These are phyloP conservation scores for Astragalus glycyphyllos DNA, from an alignment of 306 rosid species.

Conservation along the genomic window DNA sequence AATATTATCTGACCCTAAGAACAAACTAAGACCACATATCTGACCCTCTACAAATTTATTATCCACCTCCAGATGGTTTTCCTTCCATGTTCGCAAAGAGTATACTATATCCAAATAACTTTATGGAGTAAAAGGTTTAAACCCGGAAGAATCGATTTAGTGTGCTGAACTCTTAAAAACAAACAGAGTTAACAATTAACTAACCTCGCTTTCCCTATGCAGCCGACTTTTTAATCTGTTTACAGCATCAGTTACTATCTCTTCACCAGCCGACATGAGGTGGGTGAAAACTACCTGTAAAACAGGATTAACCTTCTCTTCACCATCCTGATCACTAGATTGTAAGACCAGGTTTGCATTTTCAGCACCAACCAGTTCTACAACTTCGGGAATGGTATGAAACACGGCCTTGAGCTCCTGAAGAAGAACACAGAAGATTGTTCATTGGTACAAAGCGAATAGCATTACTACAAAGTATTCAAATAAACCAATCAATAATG, in stretches of 20 bases:
- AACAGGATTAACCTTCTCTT: slow-evolving; percentile 62
- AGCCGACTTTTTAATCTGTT: slow-evolving; percentile 68
- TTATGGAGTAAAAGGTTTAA: slow-evolving; percentile 1
- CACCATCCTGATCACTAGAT: slow-evolving; percentile 55
- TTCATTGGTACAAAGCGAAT: slow-evolving; percentile 34
- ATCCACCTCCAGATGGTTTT: slow-evolving; percentile 2
- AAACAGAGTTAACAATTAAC: slow-evolving; percentile 31
- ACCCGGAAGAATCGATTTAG: neutral
- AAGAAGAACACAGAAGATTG: slow-evolving; percentile 37
- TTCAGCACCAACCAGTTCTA: slow-evolving; percentile 66
- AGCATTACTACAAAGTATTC: neutral
- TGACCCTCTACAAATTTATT: slow-evolving; percentile 5
- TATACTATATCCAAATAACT: neutral
- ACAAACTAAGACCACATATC: slow-evolving; percentile 31
- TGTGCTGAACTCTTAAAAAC: neutral
- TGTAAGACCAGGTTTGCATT: slow-evolving; percentile 58
- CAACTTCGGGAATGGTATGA: slow-evolving; percentile 77
- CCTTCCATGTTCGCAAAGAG: neutral
- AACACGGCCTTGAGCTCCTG: slow-evolving; percentile 89
- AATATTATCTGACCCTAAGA: neutral
- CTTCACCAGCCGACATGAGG: slow-evolving; percentile 83
- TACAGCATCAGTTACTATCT: slow-evolving; percentile 54
- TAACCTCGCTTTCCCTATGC: slow-evolving; percentile 70
- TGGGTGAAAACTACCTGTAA: slow-evolving; percentile 67
- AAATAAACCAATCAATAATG: slow-evolving; percentile 16